phyloP scores from a whole-genome alignment of 352 stramenopile genomes.

The Phytophthora quininea region DNA sequence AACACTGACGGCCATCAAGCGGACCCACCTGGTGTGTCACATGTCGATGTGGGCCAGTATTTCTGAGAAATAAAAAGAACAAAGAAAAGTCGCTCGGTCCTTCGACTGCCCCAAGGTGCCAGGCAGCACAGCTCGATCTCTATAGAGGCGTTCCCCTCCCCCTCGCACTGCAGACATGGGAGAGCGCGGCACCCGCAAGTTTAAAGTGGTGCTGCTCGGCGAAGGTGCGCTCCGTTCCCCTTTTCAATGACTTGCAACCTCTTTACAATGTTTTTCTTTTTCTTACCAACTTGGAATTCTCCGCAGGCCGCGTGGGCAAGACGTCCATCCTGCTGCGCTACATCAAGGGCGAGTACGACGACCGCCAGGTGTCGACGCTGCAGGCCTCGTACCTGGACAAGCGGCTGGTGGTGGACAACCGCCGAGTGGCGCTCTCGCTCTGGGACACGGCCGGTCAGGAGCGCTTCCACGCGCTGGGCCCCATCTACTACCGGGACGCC shows the following conservation, averaged over 20 bases:
- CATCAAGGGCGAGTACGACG: constrained; percentile 93
- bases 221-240: constrained; percentile 53
- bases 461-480: constrained; percentile 86
- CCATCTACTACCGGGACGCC: constrained; percentile 92
- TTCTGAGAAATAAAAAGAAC: constrained; percentile 2
- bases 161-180: constrained; percentile 33
- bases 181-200: constrained; percentile 78
- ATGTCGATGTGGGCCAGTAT: background rate
- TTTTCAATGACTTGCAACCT: background rate
- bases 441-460: constrained; percentile 91
- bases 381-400: constrained; percentile 95
- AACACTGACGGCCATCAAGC: background rate
- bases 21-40: background rate
- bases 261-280: background rate
- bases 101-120: background rate
- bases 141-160: background rate
- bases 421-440: constrained; percentile 80
- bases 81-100: background rate
- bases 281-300: background rate
- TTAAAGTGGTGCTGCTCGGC: constrained; percentile 86
- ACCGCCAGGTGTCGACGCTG: constrained; percentile 91
- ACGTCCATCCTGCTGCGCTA: constrained; percentile 95
- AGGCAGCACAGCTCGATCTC: background rate
- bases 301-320: constrained; percentile 92
- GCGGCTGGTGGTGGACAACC: constrained; percentile 83